Conservation (phyloP, 495 filamentous ascomycete genomes). For the Neurospora hispaniola region DNA sequence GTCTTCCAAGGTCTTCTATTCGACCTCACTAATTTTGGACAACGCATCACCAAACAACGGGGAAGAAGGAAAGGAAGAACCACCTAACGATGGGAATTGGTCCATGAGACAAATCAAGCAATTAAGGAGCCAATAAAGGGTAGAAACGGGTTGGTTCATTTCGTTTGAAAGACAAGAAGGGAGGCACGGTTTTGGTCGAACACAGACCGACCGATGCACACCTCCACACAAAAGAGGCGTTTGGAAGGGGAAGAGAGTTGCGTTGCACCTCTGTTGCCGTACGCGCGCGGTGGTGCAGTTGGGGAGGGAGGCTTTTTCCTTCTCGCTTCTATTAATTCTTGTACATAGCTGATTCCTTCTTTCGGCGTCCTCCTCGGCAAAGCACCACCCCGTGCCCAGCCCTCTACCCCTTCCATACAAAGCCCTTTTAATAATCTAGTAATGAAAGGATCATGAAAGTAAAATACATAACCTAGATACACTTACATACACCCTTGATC, state of each 20-base stretch:
- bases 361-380: background rate
- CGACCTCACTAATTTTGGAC: background rate
- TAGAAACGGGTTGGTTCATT: background rate
- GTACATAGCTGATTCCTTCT: background rate
- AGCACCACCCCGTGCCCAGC: background rate
- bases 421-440: background rate
- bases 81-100: background rate
- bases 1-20: background rate
- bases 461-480: background rate
- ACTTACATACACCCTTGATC: background rate
- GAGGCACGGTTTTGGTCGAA: background rate
- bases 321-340: conserved; percentile 3
- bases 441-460: conserved; percentile 6
- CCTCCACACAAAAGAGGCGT: background rate
- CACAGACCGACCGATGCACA: background rate
- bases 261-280: background rate
- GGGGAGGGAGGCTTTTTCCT: background rate
- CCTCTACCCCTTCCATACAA: background rate
- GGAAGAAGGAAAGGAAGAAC: background rate
- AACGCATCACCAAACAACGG: background rate
- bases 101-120: background rate
- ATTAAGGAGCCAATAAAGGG: background rate
- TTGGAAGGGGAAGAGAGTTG: background rate
- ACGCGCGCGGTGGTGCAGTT: background rate
- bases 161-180: background rate